These are phyloP conservation scores for Artemisia tridentata DNA, from an alignment of 129 eudicot genomes.

Conservation along the genomic window DNA sequence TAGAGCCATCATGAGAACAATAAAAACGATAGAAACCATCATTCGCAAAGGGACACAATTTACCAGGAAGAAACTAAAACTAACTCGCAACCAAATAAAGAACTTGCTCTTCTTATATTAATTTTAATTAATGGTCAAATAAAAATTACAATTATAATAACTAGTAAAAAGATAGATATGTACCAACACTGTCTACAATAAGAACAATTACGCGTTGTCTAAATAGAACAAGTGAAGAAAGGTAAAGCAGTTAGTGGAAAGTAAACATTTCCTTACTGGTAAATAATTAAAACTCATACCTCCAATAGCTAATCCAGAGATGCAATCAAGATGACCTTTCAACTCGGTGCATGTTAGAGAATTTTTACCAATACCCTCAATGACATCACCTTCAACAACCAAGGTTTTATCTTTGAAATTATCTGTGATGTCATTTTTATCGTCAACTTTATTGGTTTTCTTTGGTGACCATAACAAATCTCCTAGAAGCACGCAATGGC, in stretches of 20 bases:
- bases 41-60: neutral
- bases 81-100: neutral
- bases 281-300: constrained; percentile 41
- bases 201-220: neutral
- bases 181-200: neutral
- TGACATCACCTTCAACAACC: constrained; percentile 39
- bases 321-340: constrained; percentile 72
- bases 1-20: neutral
- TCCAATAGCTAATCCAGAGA: constrained; percentile 76
- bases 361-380: constrained; percentile 42
- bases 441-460: constrained; percentile 24
- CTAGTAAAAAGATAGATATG: neutral
- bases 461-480: constrained; percentile 40
- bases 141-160: neutral
- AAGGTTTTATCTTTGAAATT: constrained; percentile 20
- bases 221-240: too few species aligned
- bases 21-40: neutral
- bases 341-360: constrained; percentile 49
- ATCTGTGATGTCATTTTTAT: constrained; percentile 28
- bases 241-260: too few species aligned
- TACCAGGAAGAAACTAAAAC: neutral
- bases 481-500: constrained; percentile 53
- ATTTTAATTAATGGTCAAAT: neutral
- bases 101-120: neutral
- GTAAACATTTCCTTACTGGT: neutral